A percentile compares a stretch with the other conserved stretches of the same genome.
These are phyloP conservation scores for Pezicula radicicola DNA, from an alignment of 2,329 filamentous ascomycete species.

Conservation along the genomic window DNA sequence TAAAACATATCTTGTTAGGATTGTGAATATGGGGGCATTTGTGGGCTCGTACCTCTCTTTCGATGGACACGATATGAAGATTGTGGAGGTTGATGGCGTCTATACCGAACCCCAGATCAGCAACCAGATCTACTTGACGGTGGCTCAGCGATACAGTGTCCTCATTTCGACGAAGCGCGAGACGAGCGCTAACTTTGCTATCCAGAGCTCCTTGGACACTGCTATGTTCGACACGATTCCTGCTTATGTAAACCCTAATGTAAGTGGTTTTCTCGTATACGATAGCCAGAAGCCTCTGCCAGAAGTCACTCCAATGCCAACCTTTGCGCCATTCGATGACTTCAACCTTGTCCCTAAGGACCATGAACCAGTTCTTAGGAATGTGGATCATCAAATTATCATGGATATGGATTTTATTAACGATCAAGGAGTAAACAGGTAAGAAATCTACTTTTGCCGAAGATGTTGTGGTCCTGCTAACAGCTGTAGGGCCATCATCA, in stretches of 20 bases:
- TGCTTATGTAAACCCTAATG: slow-evolving; percentile 60
- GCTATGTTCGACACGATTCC: slow-evolving; percentile 62
- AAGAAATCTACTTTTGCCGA: no score
- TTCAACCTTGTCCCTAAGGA: slow-evolving; percentile 66
- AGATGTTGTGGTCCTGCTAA: no score
- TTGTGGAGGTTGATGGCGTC: slow-evolving; percentile 47
- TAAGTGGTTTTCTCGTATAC: slow-evolving; percentile 59
- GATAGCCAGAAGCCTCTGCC: slow-evolving; percentile 43
- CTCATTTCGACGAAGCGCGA: slow-evolving; percentile 41
- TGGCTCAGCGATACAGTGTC: slow-evolving; percentile 44
- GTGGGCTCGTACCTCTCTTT: slow-evolving; percentile 10
- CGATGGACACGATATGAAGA: slow-evolving; percentile 30
- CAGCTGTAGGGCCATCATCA: slow-evolving; percentile 66
- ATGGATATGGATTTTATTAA: no score
- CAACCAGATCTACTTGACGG: slow-evolving; percentile 38
- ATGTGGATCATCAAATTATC: background rate
- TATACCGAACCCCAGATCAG: slow-evolving; percentile 34
- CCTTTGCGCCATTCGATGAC: slow-evolving; percentile 69
- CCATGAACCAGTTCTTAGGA: slow-evolving; percentile 50
- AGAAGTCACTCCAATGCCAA: slow-evolving; percentile 50
- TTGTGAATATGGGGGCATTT: slow-evolving; percentile 18
- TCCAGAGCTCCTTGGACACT: slow-evolving; percentile 31
- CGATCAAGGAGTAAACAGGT: no score
- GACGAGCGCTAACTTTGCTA: slow-evolving; percentile 24
- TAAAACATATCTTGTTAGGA: slow-evolving; percentile 16